Percentiles rank a stretch among this genome's conserved stretches.
phyloP scores from a whole-genome alignment of 23 red algal species.

The Gracilariopsis chorda region DNA sequence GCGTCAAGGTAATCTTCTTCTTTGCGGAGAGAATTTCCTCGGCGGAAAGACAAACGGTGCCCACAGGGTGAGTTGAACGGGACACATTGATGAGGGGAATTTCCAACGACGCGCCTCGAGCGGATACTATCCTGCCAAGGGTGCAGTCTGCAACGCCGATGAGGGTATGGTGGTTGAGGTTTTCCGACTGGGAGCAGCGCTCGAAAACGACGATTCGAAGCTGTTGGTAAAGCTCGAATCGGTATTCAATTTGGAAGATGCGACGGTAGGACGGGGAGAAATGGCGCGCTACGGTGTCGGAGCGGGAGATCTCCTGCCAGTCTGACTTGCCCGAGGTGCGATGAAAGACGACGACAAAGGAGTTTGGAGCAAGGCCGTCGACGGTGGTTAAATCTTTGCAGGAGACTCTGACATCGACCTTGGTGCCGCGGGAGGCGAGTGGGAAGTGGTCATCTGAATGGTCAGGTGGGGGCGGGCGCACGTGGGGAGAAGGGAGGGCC shows the following conservation, averaged over 20 bases:
- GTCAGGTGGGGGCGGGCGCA: not conserved
- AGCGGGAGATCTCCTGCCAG: conserved; percentile 52
- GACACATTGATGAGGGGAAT: conserved; percentile 27
- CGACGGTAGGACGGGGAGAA: conserved; percentile 15
- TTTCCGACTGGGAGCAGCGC: conserved; percentile 13
- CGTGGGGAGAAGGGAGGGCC: not conserved
- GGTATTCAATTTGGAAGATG: conserved; percentile 62
- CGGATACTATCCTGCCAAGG: conserved; percentile 55
- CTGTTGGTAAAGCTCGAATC: conserved; percentile 66
- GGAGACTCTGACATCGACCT: conserved; percentile 45
- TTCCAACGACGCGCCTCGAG: conserved; percentile 10
- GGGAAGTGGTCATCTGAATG: not conserved
- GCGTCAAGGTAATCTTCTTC: conserved; percentile 46
- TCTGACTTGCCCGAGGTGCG: conserved; percentile 46
- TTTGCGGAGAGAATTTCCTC: conserved; percentile 66
- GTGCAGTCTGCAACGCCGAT: conserved; percentile 64
- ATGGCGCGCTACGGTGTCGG: conserved; percentile 7
- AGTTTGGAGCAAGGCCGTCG: conserved; percentile 12
- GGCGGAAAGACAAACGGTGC: conserved; percentile 8
- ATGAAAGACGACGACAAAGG: conserved; percentile 52
- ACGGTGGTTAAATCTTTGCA: conserved; percentile 22
- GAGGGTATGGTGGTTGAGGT: conserved; percentile 40
- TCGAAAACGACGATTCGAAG: conserved; percentile 65
- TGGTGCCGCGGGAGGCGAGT: conserved; percentile 34
- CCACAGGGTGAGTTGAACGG: not conserved